A percentile compares a stretch with the other conserved stretches of the same genome.
These are phyloP conservation scores for Backusella morwellensis DNA, from an alignment of 192 early-diverging fungal genomes.

Conservation along the genomic window DNA sequence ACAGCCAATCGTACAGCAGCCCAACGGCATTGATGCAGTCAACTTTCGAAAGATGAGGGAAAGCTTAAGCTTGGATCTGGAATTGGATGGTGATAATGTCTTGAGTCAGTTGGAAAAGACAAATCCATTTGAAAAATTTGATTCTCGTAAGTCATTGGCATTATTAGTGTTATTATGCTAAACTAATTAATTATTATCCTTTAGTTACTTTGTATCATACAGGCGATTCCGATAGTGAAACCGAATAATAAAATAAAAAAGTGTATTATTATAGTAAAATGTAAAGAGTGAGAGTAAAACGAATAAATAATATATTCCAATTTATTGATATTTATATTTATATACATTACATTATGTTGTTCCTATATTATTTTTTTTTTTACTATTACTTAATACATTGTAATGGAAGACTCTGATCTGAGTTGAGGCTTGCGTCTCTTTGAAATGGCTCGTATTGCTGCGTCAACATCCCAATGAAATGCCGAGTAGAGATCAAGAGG, in stretches of 20 bases:
- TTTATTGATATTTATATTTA: not conserved
- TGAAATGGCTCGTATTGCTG: conserved; percentile 19
- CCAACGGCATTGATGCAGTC: conserved; percentile 60
- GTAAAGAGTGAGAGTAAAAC: not conserved
- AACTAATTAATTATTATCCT: not conserved
- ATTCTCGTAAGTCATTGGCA: conserved; percentile 38
- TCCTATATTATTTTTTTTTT: not conserved
- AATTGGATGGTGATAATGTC: conserved; percentile 47
- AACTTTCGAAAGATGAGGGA: conserved; percentile 69
- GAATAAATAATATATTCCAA: not conserved
- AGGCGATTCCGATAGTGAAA: not conserved
- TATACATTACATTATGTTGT: not conserved
- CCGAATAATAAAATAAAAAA: not conserved
- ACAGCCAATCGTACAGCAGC: conserved; percentile 54
- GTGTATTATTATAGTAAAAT: not conserved
- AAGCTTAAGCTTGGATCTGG: conserved; percentile 64
- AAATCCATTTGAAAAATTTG: conserved; percentile 62
- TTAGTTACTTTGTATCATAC: not conserved
- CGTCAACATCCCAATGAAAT: conserved; percentile 39
- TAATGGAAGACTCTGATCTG: not conserved
- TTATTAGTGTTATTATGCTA: not conserved
- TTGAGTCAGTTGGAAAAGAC: conserved; percentile 13
- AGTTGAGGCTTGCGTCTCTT: not conserved
- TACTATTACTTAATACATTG: not conserved
- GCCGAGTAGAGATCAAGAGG: conserved; percentile 27